Percentiles rank a stretch among this genome's conserved stretches.
phyloP scores from a whole-genome alignment of 2,329 filamentous ascomycete species.

The Cryoendolithus antarcticus region DNA sequence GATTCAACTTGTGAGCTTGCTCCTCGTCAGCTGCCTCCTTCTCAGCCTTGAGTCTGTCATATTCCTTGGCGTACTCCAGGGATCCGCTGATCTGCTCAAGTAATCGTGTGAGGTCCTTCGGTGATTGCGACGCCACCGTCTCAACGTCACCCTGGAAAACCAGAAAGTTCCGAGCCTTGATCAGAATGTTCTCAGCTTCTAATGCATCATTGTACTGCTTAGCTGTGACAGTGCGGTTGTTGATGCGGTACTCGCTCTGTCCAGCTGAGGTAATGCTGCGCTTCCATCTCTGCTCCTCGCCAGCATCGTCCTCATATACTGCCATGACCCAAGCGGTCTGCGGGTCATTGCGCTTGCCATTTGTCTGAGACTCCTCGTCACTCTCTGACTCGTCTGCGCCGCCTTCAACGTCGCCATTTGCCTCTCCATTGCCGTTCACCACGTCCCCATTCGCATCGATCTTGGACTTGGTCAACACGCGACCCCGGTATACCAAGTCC shows the following conservation, averaged over 20 bases:
- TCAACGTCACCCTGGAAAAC: conserved; percentile 98
- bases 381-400: conserved; percentile 30
- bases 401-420: conserved; percentile 45
- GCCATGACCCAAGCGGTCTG: conserved; percentile 98
- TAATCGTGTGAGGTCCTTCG: conserved; percentile 80
- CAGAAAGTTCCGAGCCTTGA: conserved; percentile 94
- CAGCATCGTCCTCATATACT: conserved; percentile 94
- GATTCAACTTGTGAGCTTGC: conserved; percentile 75
- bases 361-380: conserved; percentile 41
- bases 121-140: conserved; percentile 87
- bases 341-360: conserved; percentile 63
- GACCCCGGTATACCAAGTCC: conserved; percentile 90
- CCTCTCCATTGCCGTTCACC: conserved; percentile 28
- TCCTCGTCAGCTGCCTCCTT: conserved; percentile 79
- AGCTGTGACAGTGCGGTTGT: conserved; percentile 76
- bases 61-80: conserved; percentile 85
- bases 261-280: conserved; percentile 81
- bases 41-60: conserved; percentile 78
- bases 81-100: conserved; percentile 98
- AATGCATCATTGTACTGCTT: conserved; percentile 88
- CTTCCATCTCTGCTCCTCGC: conserved; percentile 92
- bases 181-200: conserved; percentile 89
- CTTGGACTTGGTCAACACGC: conserved; percentile 81
- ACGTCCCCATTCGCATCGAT: conserved; percentile 86
- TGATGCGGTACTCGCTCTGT: conserved; percentile 92